Evolutionary conservation across 1,139 yeast species (phyloP), one percentile per base, ranked within the genome.

Genomic region (Candida tropicalis): DNA sequence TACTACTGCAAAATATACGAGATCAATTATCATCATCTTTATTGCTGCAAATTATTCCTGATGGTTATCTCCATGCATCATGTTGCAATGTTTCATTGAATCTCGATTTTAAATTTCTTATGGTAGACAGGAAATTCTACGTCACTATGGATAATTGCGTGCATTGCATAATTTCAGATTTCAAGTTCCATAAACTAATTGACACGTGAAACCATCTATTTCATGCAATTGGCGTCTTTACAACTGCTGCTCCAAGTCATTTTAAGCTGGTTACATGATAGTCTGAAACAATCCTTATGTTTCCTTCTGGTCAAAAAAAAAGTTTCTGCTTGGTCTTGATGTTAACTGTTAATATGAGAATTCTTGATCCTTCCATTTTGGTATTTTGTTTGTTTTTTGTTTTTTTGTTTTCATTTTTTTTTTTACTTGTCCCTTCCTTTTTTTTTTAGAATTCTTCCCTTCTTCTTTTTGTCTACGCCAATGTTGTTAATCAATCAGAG

Each of bases 391-490:
- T 20, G 23, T 6, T 20, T 9, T 9, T 4, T 6, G 23, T 4
- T 20, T 20, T 6, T 20, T 6, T 20, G 9, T 5, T 29, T 29
- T 29, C 9, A 18, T 26, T 26, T 27, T 12, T 27, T 2, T 27
- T 10, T 16, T 16, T 9, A 8, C 18, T 7, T 29, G 34, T 29
- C 34, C 34, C 34, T 29, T 29, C 34, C 34, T 29, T 16, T 29
- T 25, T 28, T 29, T 29, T 29, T 29, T 29, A 10, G 12, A 13
- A 13, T 34, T 16, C 4, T 33, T 12, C 26, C 15, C 8, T 22
- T 23, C 12, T 22, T 35, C 18, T 31, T 40, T 16, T 34, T 16
- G 22, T 12, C 36, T 36, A 34, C 36, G 26, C 25, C 29, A 25
- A 25, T 17, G 34, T 16, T 18, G 13, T 11, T 18, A 29, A 7